Evolutionary conservation across 164 flowering plant genomes (phyloP).

Genomic region (Dillenia suffruticosa): DNA sequence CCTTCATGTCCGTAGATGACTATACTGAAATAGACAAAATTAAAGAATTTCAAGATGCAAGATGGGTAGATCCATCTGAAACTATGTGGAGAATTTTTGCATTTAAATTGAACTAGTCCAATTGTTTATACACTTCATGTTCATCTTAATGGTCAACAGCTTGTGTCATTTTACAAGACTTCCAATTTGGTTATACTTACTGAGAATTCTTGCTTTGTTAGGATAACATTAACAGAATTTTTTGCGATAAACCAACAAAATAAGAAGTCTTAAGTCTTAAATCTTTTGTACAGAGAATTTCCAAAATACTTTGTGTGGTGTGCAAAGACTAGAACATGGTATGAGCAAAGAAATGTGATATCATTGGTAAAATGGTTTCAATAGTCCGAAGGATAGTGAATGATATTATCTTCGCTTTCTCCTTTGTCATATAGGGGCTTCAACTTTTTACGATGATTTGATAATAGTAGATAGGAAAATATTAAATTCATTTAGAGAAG

Average conservation of each 20-base stretch:
- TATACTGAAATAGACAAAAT: slow-evolving; percentile 8
- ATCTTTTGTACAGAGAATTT: no score
- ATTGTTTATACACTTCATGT: not conserved
- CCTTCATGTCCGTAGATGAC: not conserved
- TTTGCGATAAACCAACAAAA: not conserved
- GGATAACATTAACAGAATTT: not conserved
- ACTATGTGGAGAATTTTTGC: slow-evolving; percentile 6
- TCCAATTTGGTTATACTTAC: no score
- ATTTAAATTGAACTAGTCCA: not conserved
- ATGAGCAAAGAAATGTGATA: no score
- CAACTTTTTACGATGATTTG: not conserved
- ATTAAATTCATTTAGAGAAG: slow-evolving; percentile 1
- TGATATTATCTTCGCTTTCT: slow-evolving; percentile 2
- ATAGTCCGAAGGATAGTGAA: not conserved
- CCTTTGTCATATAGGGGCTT: slow-evolving; percentile 2
- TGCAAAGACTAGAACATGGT: no score
- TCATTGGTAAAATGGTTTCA: not conserved
- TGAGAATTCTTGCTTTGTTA: no score
- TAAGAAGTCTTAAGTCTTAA: not conserved
- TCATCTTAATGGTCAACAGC: not conserved
- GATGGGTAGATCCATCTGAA: slow-evolving; percentile 11
- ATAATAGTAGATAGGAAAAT: not conserved
- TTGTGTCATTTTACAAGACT: not conserved
- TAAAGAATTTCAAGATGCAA: slow-evolving; percentile 6
- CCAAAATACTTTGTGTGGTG: no score